A percentile compares a stretch with the other conserved stretches of the same genome.
Evolutionary conservation across 2,329 filamentous ascomycete species (phyloP).

Genomic region (Colletotrichum liriopes): DNA sequence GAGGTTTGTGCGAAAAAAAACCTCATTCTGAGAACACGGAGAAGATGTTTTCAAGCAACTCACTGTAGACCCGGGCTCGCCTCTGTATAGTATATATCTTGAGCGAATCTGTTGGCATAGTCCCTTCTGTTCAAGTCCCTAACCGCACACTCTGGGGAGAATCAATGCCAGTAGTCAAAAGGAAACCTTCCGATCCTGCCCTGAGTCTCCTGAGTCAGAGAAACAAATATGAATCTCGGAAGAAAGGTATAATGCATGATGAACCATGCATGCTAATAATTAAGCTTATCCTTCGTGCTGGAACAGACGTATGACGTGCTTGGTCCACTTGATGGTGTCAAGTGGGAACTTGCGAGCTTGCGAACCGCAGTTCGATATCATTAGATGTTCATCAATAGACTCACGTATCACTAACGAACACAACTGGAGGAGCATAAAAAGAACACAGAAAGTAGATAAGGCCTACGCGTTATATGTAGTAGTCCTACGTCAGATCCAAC

Average conservation of each 20-base stretch:
- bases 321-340: not conserved
- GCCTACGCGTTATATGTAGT: too few relatives aligned
- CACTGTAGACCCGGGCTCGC: too few relatives aligned
- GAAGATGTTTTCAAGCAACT: too few relatives aligned
- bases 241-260: not conserved
- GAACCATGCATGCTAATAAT: not conserved
- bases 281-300: not conserved
- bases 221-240: not conserved
- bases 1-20: too few relatives aligned
- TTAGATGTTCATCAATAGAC: too few relatives aligned
- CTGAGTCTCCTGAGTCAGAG: not conserved
- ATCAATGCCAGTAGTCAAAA: not conserved
- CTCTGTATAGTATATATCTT: too few relatives aligned
- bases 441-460: not conserved
- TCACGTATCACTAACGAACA: too few relatives aligned
- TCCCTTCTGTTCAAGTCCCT: too few relatives aligned
- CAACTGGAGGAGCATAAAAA: too few relatives aligned
- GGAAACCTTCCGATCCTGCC: not conserved
- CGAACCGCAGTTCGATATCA: not conserved
- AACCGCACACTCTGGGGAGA: not conserved
- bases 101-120: too few relatives aligned
- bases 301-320: constrained; percentile 2
- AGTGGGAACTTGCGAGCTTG: not conserved
- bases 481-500: too few relatives aligned
- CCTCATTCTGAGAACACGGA: too few relatives aligned